A percentile compares a stretch with the other conserved stretches of the same genome.
phyloP scores from a whole-genome alignment of 441 rosid genomes.

The Populus hybrid region DNA sequence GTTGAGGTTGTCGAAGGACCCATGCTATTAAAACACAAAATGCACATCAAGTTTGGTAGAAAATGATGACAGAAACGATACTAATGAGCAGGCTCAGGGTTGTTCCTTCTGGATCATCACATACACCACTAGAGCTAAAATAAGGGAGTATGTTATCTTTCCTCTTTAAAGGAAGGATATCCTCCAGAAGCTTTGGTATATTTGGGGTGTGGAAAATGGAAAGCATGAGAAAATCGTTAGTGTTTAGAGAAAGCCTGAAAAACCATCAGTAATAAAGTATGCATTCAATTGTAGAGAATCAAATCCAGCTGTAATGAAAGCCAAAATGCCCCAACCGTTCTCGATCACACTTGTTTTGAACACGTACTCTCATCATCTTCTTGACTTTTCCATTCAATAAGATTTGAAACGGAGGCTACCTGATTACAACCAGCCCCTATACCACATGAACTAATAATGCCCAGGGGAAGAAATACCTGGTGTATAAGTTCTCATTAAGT shows the following conservation, averaged over 20 bases:
- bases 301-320: background rate
- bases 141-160: background rate
- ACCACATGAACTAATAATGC: background rate
- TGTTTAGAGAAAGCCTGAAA: background rate
- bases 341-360: background rate
- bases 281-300: background rate
- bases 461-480: background rate
- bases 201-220: background rate
- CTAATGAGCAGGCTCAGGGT: background rate
- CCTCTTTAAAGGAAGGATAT: background rate
- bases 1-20: constrained; percentile 60
- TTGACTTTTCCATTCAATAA: background rate
- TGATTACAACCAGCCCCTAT: background rate
- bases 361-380: background rate
- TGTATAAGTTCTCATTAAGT: background rate
- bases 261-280: background rate
- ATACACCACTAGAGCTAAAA: background rate
- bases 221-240: background rate
- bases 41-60: background rate
- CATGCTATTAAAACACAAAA: constrained; percentile 42
- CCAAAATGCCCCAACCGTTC: background rate
- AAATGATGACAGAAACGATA: constrained; percentile 8
- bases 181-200: background rate
- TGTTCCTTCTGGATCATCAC: background rate
- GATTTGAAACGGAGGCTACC: background rate